Evolutionary conservation across 257 asterid species (phyloP).

Genomic region (Penstemon davidsonii): DNA sequence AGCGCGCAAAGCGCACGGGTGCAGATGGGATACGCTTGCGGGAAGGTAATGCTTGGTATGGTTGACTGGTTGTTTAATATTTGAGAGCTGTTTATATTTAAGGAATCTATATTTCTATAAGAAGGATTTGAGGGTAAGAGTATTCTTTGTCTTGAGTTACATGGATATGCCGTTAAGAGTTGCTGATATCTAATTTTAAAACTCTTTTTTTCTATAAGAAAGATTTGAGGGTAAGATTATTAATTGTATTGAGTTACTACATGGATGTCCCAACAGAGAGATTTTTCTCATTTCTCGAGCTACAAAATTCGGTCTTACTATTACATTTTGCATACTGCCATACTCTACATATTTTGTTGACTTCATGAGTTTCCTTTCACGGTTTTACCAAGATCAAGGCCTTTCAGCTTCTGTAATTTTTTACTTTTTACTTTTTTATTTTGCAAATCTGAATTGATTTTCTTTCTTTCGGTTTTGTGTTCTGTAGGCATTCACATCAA

Average conservation of each 20-base stretch:
- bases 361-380: neutral
- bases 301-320: constrained; percentile 1
- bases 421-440: neutral
- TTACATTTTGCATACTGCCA: neutral
- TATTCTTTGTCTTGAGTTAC: neutral
- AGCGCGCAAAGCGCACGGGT: constrained; percentile 97
- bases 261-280: neutral
- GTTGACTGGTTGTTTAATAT: neutral
- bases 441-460: constrained; percentile 18
- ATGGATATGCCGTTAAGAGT: neutral
- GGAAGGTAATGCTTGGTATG: constrained; percentile 66
- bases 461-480: constrained; percentile 13
- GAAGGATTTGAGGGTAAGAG: neutral
- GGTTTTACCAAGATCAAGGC: neutral
- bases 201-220: neutral
- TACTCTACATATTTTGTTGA: constrained; percentile 1
- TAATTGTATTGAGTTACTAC: constrained; percentile 4
- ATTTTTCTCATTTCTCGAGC: neutral
- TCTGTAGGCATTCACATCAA: constrained; percentile 91
- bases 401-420: neutral
- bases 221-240: neutral
- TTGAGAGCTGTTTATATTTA: neutral
- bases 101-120: too few species aligned
- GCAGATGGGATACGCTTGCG: constrained; percentile 91
- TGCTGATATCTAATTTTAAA: neutral